Conservation (phyloP, 1,284 basidiomycete species). For the Trametes hirsuta region DNA sequence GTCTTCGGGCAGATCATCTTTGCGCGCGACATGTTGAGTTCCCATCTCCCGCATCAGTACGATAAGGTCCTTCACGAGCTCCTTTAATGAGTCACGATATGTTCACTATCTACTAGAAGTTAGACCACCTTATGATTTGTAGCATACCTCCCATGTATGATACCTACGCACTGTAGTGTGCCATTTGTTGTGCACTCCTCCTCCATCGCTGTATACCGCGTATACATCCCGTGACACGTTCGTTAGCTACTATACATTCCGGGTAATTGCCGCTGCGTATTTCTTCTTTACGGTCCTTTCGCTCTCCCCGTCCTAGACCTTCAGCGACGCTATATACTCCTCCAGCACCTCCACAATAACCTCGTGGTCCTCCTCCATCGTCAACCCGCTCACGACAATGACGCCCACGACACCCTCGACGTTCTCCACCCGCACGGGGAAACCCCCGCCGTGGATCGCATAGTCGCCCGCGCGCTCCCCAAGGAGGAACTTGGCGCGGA, state of each 20-base stretch:
- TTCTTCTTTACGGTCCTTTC: background rate
- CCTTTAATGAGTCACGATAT: slow-evolving; percentile 14
- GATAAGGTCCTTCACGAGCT: slow-evolving; percentile 65
- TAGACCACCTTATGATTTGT: slow-evolving; percentile 5
- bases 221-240: background rate
- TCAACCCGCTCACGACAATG: slow-evolving; percentile 39
- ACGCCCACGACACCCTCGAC: slow-evolving; percentile 41
- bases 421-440: slow-evolving; percentile 37
- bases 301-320: slow-evolving; percentile 14
- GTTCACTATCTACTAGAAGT: background rate
- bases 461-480: slow-evolving; percentile 33
- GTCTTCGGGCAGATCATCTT: slow-evolving; percentile 85
- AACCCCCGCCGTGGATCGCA: slow-evolving; percentile 39
- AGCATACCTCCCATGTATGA: slow-evolving; percentile 22
- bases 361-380: slow-evolving; percentile 37
- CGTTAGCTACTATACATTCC: slow-evolving; percentile 4
- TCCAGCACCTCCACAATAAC: slow-evolving; percentile 38
- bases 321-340: slow-evolving; percentile 33
- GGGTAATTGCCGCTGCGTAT: background rate
- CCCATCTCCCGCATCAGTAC: slow-evolving; percentile 49
- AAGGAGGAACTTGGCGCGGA: slow-evolving; percentile 31
- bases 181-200: background rate
- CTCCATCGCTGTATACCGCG: background rate
- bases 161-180: slow-evolving; percentile 4
- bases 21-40: slow-evolving; percentile 77